Evolutionary conservation across 345 rosid genomes (phyloP).

Genomic region (Reutealis trisperma): DNA sequence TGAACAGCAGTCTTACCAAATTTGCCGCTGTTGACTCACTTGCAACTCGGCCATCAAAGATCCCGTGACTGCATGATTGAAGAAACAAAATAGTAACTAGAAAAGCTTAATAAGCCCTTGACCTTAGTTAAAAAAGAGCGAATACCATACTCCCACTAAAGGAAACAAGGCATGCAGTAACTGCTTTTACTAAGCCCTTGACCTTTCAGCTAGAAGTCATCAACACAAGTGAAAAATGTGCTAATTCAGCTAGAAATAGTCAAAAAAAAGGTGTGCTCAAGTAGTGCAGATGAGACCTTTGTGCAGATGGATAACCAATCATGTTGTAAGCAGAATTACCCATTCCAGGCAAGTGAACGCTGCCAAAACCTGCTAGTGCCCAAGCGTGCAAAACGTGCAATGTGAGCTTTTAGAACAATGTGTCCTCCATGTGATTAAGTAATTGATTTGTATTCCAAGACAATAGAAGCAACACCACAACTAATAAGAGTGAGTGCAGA

Average conservation of each 20-base stretch:
- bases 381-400: constrained; percentile 93
- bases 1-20: constrained; percentile 43
- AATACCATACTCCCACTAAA: constrained; percentile 29
- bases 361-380: constrained; percentile 98
- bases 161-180: constrained; percentile 36
- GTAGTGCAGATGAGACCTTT: constrained; percentile 88
- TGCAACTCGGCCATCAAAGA: constrained; percentile 43
- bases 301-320: constrained; percentile 92
- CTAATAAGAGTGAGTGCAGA: constrained; percentile 17
- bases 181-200: constrained; percentile 38
- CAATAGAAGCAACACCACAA: constrained; percentile 26
- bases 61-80: constrained; percentile 50
- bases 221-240: constrained; percentile 34
- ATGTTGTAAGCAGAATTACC: constrained; percentile 83
- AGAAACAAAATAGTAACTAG: constrained; percentile 16
- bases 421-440: constrained; percentile 52
- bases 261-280: constrained; percentile 60
- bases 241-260: constrained; percentile 37
- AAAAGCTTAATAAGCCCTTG: not conserved
- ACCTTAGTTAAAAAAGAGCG: constrained; percentile 14
- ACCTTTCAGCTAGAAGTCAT: constrained; percentile 35
- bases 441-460: constrained; percentile 36
- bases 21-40: constrained; percentile 41
- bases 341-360: constrained; percentile 89
- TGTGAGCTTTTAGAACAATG: constrained; percentile 74